Evolutionary conservation across 177 flowering plant species (phyloP), one percentile per base, ranked within the genome.

Genomic region (Vitis hybrid): DNA sequence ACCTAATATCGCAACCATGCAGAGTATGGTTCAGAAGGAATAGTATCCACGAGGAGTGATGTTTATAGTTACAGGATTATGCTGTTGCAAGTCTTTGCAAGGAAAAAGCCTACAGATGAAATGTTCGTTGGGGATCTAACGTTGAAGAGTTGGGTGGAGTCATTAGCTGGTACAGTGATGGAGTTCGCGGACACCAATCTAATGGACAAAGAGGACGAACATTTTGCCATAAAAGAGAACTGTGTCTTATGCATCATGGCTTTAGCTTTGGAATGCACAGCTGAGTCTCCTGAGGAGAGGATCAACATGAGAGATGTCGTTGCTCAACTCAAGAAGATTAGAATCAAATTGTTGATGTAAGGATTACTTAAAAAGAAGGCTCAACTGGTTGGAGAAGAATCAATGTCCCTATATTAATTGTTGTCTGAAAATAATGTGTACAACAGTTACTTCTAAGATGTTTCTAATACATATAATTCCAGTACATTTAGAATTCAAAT

Each of bases 141-240:
- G 9, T 40, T 40, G 46, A 40, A 40, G 46, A 40, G 8, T 40
- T 40, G 46, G 46, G 46, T 40, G 46, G 46, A 40, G 7, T 40
- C 46, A 40, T 40, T 40, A 40, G 46, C 46, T 0, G 6, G 32
- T 58, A 17, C 14, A 17, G 30, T 58, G 14, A 57, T 65, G n/a
- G 69, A 72, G 17, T n/a, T 72, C 56, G 69, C 60, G 2, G 74
- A 72, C 18, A 27, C 56, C 3, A 72, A 52, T 65, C 18, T 56
- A 30, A 27, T 72, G 8, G 30, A 11, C 19, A 50, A 24, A 57
- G 64, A 64, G 10, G 69, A 65, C 11, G 17, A 66, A 27, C 51
- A 66, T 54, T 66, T 54, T 55, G 1, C 14, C 9, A 10, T 50
- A 11, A 50, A 17, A 65, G 56, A 50, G 62, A 10, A 49, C 54